Evolutionary conservation across 305 asterid species (phyloP), one percentile per base, ranked within the genome.

Genomic region (Striga hermonthica): DNA sequence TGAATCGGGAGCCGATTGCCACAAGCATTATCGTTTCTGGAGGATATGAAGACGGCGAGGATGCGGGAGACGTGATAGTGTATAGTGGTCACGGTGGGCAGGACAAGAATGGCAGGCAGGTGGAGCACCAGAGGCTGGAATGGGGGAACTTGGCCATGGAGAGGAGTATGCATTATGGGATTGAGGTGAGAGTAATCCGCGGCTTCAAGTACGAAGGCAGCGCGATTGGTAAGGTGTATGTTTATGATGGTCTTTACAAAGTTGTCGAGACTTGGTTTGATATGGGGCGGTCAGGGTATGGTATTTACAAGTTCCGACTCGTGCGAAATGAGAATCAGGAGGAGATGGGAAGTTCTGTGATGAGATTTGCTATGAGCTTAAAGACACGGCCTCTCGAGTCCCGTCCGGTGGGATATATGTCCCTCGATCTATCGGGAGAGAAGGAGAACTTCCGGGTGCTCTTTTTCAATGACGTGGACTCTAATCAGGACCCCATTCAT

Each of bases 41-140:
- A 14, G 97, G 96, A 5, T 88, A 91, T 9, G 97, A 91, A 75
- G 97, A 90, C 15, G 97, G 88, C 39, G 95, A 79, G 60, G 97
- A 90, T 71, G 70, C 82, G 0, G 16, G 96, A 83, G 89, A 82
- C 62, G 86, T 78, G 75, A 79, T 87, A n/a, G 78, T 89, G 6
- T 89, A 86, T 44, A 87, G 93, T 0, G 96, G 95, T 11, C 91
- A 89, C 34, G 97, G 95, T 13, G 97, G 97, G 16, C 95, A 87
- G 83, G 97, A 89, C 64, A 86, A 88, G 76, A 15, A 73, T 45
- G 60, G 75, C 16, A 71, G 66, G 65, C 95, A 89, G 79, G 79
- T 79, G 31, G 64, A 69, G 83, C 84, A 85, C 68, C 97, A 89
- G 85, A 87, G 77, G 74, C 73, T 89, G 67, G 97, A 87, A 65